A percentile compares a stretch with the other conserved stretches of the same genome.
These are phyloP conservation scores for Nicotiana tomentosiformis DNA, from an alignment of 257 asterid genomes.

Conservation along the genomic window DNA sequence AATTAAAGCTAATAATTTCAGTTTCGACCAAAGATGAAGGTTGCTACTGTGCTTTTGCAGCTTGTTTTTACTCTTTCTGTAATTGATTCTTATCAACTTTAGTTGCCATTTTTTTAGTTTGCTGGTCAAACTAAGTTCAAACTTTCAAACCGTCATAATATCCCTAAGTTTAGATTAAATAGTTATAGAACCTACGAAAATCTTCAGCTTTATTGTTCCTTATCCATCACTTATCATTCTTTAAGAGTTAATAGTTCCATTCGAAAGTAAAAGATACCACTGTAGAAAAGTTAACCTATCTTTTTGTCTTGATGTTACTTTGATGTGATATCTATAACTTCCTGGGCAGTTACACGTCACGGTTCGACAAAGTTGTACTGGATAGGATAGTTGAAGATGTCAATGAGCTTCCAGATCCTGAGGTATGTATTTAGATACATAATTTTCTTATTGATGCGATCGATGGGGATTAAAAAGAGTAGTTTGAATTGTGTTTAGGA, in stretches of 20 bases:
- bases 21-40: background rate
- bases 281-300: background rate
- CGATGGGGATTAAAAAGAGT: background rate
- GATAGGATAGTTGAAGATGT: constrained; percentile 65
- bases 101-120: background rate
- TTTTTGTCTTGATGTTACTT: background rate
- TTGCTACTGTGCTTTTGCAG: background rate
- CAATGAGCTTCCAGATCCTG: constrained; percentile 75
- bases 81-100: background rate
- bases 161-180: background rate
- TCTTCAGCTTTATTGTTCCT: background rate
- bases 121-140: background rate
- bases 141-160: background rate
- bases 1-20: background rate
- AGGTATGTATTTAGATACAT: constrained; percentile 39
- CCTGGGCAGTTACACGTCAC: constrained; percentile 59
- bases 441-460: background rate
- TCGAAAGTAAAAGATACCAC: background rate
- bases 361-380: constrained; percentile 79
- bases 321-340: background rate
- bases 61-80: background rate
- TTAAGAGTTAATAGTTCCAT: background rate
- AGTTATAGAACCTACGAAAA: background rate
- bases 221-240: background rate
- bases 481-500: background rate